Evolutionary conservation across 192 early-diverging fungal species (phyloP).

Genomic region (Backusella australiensis): DNA sequence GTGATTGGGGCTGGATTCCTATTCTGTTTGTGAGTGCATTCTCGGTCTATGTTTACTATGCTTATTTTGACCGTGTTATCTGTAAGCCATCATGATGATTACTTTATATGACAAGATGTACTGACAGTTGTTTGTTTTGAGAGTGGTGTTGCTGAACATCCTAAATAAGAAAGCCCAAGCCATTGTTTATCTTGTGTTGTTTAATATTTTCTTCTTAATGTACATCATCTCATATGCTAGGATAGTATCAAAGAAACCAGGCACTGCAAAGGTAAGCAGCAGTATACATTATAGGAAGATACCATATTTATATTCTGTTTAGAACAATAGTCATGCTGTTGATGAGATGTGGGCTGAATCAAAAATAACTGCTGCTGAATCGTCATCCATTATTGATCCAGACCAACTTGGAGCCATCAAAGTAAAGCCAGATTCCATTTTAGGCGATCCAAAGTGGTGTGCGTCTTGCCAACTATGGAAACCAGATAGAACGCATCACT

Average conservation of each 20-base stretch:
- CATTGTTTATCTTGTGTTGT: conserved; percentile 38
- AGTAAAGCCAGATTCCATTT: neutral
- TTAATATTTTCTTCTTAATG: conserved; percentile 34
- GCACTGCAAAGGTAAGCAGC: conserved; percentile 25
- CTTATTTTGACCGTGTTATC: conserved; percentile 19
- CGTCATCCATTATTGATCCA: neutral
- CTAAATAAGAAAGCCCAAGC: conserved; percentile 13
- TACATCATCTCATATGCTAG: conserved; percentile 42
- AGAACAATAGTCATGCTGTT: neutral
- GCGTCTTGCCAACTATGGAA: conserved; percentile 47
- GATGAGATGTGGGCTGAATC: neutral
- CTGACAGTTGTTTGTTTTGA: neutral
- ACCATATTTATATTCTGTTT: neutral
- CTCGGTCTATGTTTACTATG: conserved; percentile 25
- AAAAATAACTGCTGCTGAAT: neutral
- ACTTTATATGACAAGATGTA: neutral
- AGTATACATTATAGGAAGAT: too few species aligned
- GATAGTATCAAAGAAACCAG: conserved; percentile 39
- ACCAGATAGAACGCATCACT: conserved; percentile 56
- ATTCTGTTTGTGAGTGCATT: conserved; percentile 24
- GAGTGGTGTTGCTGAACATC: conserved; percentile 17
- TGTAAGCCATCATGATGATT: conserved; percentile 11
- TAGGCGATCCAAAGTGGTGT: conserved; percentile 33
- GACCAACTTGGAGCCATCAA: neutral
- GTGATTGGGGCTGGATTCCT: conserved; percentile 31